phyloP scores from a whole-genome alignment of 345 rosid genomes.

The Eucalyptus globulus region DNA sequence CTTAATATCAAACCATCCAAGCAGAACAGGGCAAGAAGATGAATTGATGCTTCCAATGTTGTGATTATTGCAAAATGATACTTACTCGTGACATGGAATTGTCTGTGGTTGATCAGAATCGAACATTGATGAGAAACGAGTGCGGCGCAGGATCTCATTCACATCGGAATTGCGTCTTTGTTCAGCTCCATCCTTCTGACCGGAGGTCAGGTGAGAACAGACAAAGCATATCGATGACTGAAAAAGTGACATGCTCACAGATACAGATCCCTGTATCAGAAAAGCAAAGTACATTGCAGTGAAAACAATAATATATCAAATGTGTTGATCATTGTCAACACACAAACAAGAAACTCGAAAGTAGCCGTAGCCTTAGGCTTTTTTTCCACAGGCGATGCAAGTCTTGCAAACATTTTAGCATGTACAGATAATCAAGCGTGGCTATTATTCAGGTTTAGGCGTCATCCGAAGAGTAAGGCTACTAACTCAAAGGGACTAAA shows the following conservation, averaged over 20 bases:
- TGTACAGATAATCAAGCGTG: not conserved
- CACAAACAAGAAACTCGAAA: not conserved
- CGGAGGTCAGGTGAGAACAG: slow-evolving; percentile 96
- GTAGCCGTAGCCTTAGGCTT: not conserved
- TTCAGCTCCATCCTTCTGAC: slow-evolving; percentile 88
- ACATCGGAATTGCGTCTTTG: slow-evolving; percentile 91
- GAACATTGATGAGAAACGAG: slow-evolving; percentile 60
- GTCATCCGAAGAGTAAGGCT: not conserved
- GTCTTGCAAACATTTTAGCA: not conserved
- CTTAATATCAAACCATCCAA: not conserved
- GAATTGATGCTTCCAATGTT: not conserved
- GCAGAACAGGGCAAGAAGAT: not conserved
- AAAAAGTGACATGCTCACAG: slow-evolving; percentile 86
- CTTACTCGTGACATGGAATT: slow-evolving; percentile 91
- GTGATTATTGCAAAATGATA: not conserved
- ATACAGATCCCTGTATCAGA: slow-evolving; percentile 87
- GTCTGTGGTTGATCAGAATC: slow-evolving; percentile 72
- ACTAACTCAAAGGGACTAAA: not conserved
- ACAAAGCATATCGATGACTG: slow-evolving; percentile 96
- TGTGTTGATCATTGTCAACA: not conserved
- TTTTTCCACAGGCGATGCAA: not conserved
- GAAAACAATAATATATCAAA: not conserved
- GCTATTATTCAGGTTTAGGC: not conserved
- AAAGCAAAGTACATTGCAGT: not conserved
- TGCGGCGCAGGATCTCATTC: slow-evolving; percentile 66